Percentiles rank a stretch among this genome's conserved stretches.
phyloP scores from a whole-genome alignment of 1,139 yeast species.

The Hyphopichia burtonii region DNA sequence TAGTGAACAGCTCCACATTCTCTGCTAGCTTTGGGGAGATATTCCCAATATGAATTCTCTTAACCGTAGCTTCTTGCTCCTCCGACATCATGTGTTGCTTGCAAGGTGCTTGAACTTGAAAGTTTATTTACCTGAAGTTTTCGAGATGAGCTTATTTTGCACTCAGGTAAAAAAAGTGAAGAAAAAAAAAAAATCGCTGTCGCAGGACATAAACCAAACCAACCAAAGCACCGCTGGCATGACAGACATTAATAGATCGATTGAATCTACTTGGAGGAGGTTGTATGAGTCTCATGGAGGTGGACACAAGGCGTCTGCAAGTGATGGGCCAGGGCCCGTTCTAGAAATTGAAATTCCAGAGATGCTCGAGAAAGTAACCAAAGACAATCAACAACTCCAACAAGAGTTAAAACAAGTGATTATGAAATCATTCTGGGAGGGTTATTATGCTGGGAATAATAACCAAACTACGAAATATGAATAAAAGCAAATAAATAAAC shows the following conservation, averaged over 20 bases:
- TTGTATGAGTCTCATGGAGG: conserved; percentile 7
- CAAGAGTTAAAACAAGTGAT: conserved; percentile 23
- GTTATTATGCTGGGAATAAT: conserved; percentile 23
- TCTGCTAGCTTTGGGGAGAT: conserved; percentile 55
- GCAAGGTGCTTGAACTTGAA: no score
- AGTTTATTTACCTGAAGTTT: no score
- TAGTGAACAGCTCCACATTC: conserved; percentile 38
- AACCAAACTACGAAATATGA: background rate
- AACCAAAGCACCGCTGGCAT: background rate
- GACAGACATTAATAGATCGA: conserved; percentile 5
- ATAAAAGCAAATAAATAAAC: background rate
- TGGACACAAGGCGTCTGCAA: background rate
- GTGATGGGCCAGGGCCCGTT: conserved; percentile 2
- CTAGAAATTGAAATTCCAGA: conserved; percentile 11
- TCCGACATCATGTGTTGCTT: conserved; percentile 4
- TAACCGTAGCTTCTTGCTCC: conserved; percentile 12
- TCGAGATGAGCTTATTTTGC: background rate
- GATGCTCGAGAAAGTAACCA: conserved; percentile 13
- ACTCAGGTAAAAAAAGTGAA: conserved; percentile 3
- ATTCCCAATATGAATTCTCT: conserved; percentile 67
- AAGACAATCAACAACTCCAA: conserved; percentile 10
- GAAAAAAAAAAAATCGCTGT: conserved; percentile 2
- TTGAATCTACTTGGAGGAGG: conserved; percentile 7
- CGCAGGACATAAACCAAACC: background rate
- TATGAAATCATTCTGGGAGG: conserved; percentile 37